Percentiles rank a stretch among this genome's conserved stretches.
Evolutionary conservation across 352 stramenopile species (phyloP).

Genomic region (Sclerospora graminicola): DNA sequence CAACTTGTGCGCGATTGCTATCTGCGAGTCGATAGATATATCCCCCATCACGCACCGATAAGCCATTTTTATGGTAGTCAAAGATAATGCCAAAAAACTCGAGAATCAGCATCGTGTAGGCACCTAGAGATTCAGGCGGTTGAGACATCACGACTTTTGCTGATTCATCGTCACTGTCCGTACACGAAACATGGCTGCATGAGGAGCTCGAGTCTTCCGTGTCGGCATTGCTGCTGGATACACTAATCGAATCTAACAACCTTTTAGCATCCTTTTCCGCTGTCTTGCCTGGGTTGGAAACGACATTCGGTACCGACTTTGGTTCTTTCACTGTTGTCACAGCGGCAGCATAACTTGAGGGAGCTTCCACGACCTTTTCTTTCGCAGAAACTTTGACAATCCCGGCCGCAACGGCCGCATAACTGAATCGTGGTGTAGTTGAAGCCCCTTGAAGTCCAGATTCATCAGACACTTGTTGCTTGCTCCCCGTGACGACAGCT

Average conservation of each 20-base stretch:
- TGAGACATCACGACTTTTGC: slow-evolving; percentile 3
- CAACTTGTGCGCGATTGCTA: slow-evolving; percentile 28
- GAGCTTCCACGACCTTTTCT: slow-evolving; percentile 12
- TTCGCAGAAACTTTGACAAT: slow-evolving; percentile 35
- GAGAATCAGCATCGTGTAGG: slow-evolving; percentile 66
- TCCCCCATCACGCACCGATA: slow-evolving; percentile 75
- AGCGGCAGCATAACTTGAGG: slow-evolving; percentile 58
- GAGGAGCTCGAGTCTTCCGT: slow-evolving; percentile 65
- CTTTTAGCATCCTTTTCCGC: slow-evolving; percentile 6
- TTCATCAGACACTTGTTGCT: slow-evolving; percentile 16
- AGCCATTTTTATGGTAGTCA: slow-evolving; percentile 73
- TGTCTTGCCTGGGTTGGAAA: slow-evolving; percentile 3
- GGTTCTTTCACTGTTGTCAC: slow-evolving; percentile 28
- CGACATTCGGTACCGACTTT: slow-evolving; percentile 5
- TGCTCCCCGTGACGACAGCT: slow-evolving; percentile 33
- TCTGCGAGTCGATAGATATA: slow-evolving; percentile 80
- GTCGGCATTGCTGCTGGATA: slow-evolving; percentile 71
- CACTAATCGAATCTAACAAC: slow-evolving; percentile 45
- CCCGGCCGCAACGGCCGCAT: slow-evolving; percentile 58
- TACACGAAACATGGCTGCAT: slow-evolving; percentile 33
- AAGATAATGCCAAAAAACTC: slow-evolving; percentile 84
- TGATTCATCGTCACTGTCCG: slow-evolving; percentile 49
- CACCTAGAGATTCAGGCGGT: slow-evolving; percentile 40
- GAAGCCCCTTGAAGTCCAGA: slow-evolving; percentile 2
- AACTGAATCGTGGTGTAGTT: slow-evolving; percentile 41